Evolutionary conservation across 2,329 filamentous ascomycete genomes (phyloP).

Genomic region (Pleurostoma richardsiae): DNA sequence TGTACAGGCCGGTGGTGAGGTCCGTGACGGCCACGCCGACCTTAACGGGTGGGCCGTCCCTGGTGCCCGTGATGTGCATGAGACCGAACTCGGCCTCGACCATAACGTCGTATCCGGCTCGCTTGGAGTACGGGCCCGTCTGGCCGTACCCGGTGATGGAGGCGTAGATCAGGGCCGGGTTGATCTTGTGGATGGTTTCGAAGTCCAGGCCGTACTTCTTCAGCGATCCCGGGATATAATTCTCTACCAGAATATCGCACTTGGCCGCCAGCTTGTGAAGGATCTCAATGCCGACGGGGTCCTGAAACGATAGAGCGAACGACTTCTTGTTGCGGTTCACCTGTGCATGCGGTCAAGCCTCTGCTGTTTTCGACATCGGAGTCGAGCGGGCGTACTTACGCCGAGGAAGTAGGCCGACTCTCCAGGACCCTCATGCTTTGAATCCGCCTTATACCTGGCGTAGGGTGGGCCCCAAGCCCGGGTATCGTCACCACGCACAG

Average conservation of each 20-base stretch:
- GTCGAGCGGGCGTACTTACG: conserved; percentile 41
- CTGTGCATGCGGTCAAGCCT: conserved; percentile 34
- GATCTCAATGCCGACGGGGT: conserved; percentile 77
- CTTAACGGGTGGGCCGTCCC: conserved; percentile 89
- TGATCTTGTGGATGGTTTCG: conserved; percentile 71
- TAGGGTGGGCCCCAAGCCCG: conserved; percentile 95
- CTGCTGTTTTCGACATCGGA: not conserved
- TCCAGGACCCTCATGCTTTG: conserved; percentile 62
- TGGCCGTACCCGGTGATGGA: conserved; percentile 97
- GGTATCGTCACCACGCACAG: conserved; percentile 85
- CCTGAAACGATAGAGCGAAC: conserved; percentile 83
- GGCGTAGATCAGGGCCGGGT: conserved; percentile 84
- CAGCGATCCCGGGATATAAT: conserved; percentile 85
- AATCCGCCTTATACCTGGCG: conserved; percentile 65
- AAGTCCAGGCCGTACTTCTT: conserved; percentile 93
- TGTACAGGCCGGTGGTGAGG: conserved; percentile 90
- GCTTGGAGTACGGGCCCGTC: conserved; percentile 79
- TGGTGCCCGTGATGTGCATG: conserved; percentile 94
- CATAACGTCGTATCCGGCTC: conserved; percentile 98
- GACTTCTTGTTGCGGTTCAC: conserved; percentile 98
- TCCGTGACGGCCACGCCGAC: conserved; percentile 97
- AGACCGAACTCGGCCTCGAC: conserved; percentile 96
- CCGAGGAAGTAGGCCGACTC: conserved; percentile 94
- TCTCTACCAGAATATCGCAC: conserved; percentile 92
- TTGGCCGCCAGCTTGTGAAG: conserved; percentile 78